Base-by-base conservation (phyloP, 2,329 filamentous ascomycete genomes). In the Sarocladium brachiariae region DNA sequence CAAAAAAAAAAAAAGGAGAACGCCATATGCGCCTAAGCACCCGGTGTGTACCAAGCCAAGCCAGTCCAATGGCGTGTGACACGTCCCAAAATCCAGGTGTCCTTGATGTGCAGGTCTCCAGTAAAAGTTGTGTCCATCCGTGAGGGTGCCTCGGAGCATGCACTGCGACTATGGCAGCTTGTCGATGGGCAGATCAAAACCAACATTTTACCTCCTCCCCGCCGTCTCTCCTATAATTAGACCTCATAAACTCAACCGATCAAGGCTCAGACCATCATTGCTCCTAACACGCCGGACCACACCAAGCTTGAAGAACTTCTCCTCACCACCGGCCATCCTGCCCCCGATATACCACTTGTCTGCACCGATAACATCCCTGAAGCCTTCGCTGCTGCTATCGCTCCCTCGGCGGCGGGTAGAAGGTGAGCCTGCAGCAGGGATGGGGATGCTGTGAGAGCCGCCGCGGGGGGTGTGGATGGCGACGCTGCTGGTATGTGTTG, bases 291-390 rank as follows among this genome's bases (percentile, higher is more conserved):
- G 72, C 63, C 83, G 79, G 46, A 91, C 81, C 56, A 91, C 86
- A 38, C 86, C 86, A 39, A 91, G 70, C 70, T 89, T 89, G 66
- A 90, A 91, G 69, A 89, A 90, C 60, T 80, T 80, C 64, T 91
- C 87, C 61, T 91, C 87, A n/a, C 87, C 87, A 1, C 70, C 76
- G 1, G 86, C 85, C 24, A 86, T 90, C 61, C 85, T 72, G 6
- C 87, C 87, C 19, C 87, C 87, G 50, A 91, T 87, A 61, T 90
- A 91, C 84, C 86, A 89, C 68, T 87, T 89, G 56, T 91, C 87
- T 1, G 80, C 78, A 2, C 84, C 85, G 46, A 82, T 66, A 31
- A 83, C 83, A 54, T 90, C 86, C 49, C 85, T 73, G 64, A 90
- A 90, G 2, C 86, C 87, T 60, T 90, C 87, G 50, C 77, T 83